Conservation (phyloP, 2,329 filamentous ascomycete species). For the Claviceps cyperi region DNA sequence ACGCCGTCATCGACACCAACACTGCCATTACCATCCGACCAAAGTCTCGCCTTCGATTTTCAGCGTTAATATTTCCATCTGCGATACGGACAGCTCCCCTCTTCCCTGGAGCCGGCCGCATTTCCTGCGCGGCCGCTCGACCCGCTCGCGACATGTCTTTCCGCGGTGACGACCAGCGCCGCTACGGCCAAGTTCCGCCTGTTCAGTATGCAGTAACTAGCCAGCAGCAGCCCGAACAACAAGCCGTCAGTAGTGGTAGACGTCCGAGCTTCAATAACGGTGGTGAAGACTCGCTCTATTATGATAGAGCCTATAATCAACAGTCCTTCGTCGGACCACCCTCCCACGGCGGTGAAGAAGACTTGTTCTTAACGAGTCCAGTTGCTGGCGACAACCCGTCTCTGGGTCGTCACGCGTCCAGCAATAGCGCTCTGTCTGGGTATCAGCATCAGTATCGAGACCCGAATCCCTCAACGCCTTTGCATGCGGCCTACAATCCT, state of each 20-base stretch:
- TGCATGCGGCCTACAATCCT: conserved; percentile 52
- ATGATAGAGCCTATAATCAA: conserved; percentile 20
- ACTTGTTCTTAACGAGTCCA: conserved; percentile 47
- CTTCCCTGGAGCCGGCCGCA: neutral
- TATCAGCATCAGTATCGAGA: conserved; percentile 38
- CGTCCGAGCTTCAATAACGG: conserved; percentile 62
- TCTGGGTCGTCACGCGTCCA: conserved; percentile 24
- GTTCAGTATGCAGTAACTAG: conserved; percentile 45
- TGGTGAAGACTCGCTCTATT: conserved; percentile 48
- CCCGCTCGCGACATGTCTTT: conserved; percentile 39
- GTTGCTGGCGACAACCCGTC: conserved; percentile 12
- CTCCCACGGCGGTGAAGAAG: conserved; percentile 31
- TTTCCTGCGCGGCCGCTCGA: conserved; percentile 1
- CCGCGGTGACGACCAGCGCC: conserved; percentile 45
- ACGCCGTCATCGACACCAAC: neutral
- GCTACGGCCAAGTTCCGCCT: conserved; percentile 52
- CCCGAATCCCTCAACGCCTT: conserved; percentile 27
- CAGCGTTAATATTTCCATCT: neutral
- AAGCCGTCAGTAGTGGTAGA: conserved; percentile 24
- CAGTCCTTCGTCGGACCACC: conserved; percentile 2
- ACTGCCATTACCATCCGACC: neutral
- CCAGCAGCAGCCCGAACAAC: conserved; percentile 11
- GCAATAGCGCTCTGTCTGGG: conserved; percentile 31
- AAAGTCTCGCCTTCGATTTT: neutral
- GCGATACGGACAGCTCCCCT: neutral